A percentile compares a stretch with the other conserved stretches of the same genome.
phyloP scores from a whole-genome alignment of 345 rosid species.

The Eucalyptus sp. region DNA sequence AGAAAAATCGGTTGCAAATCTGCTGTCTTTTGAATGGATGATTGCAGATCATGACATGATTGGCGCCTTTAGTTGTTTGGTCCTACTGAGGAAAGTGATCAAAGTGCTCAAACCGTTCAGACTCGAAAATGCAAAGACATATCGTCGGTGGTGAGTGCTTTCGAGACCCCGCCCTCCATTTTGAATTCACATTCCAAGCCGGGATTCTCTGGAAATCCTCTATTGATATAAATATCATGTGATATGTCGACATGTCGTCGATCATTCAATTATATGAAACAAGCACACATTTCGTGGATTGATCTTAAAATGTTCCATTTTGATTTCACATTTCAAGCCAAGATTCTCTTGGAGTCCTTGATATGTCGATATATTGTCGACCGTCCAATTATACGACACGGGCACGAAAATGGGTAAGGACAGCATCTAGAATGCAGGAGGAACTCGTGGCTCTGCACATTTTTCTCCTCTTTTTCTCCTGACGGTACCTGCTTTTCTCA shows the following conservation, averaged over 20 bases:
- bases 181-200: background rate
- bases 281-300: background rate
- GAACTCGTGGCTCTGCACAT: background rate
- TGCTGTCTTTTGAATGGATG: background rate
- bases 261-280: no score
- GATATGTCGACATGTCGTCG: background rate
- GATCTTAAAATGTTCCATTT: background rate
- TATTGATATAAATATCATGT: rapidly evolving
- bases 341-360: background rate
- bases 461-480: background rate
- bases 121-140: background rate
- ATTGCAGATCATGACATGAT: background rate
- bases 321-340: background rate
- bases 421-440: background rate
- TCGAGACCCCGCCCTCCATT: background rate
- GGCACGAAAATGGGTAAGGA: background rate
- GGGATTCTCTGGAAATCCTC: background rate
- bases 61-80: background rate
- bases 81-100: background rate
- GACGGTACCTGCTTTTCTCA: background rate
- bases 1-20: background rate
- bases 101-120: background rate
- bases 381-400: background rate
- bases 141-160: background rate
- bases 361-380: background rate